A percentile compares a stretch with the other conserved stretches of the same genome.
These are phyloP conservation scores for Ophiostoma triangulosporum DNA, from an alignment of 2,329 filamentous ascomycete genomes.

Conservation along the genomic window DNA sequence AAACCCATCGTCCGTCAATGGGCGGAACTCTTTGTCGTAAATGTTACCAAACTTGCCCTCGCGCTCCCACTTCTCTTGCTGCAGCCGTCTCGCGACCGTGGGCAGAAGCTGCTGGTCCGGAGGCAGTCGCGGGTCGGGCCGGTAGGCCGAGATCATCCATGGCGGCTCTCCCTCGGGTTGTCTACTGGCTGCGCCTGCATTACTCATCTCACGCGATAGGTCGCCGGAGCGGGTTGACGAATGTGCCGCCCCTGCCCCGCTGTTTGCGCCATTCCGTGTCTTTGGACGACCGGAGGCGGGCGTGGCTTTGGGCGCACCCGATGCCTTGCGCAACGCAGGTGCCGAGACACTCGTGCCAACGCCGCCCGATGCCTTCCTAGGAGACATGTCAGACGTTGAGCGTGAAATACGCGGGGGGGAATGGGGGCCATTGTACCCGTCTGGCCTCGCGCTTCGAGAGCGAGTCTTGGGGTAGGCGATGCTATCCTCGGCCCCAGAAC, in stretches of 20 bases:
- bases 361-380: slow-evolving; percentile 32
- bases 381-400: slow-evolving; percentile 35
- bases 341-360: not conserved
- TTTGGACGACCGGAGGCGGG: slow-evolving; percentile 39
- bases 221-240: slow-evolving; percentile 52
- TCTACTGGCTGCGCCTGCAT: slow-evolving; percentile 34
- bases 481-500: slow-evolving; percentile 38
- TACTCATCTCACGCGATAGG: slow-evolving; percentile 31
- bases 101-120: slow-evolving; percentile 93
- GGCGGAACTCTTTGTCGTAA: slow-evolving; percentile 79
- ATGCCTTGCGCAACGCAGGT: slow-evolving; percentile 26
- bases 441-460: slow-evolving; percentile 51
- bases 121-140: slow-evolving; percentile 83
- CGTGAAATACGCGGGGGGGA: slow-evolving; percentile 16
- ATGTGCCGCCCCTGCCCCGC: slow-evolving; percentile 36
- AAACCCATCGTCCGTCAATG: slow-evolving; percentile 56
- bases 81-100: slow-evolving; percentile 78
- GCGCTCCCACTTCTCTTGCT: slow-evolving; percentile 90
- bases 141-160: slow-evolving; percentile 90
- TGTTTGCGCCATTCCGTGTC: slow-evolving; percentile 44
- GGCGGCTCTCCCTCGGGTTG: slow-evolving; percentile 88
- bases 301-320: slow-evolving; percentile 24
- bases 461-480: slow-evolving; percentile 49
- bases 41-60: slow-evolving; percentile 75
- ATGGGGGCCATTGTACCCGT: not conserved